Conservation (phyloP, 257 asterid genomes). For the Avicennia marina region DNA sequence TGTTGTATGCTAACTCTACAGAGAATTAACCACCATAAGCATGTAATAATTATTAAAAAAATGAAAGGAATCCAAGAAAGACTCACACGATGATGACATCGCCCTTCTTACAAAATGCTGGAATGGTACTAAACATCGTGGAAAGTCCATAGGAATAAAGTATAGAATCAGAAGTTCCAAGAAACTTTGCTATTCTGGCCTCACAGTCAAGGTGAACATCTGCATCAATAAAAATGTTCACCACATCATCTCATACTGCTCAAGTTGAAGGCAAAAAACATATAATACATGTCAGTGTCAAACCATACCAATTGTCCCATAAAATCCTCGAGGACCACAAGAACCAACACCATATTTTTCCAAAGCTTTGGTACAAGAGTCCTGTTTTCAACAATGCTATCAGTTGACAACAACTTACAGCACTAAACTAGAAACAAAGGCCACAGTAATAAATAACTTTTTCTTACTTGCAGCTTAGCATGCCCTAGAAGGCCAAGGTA, state of each 20-base stretch:
- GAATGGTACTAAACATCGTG: conserved; percentile 94
- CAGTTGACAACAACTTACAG: conserved; percentile 11
- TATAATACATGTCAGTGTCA: conserved; percentile 3
- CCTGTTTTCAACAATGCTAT: conserved; percentile 44
- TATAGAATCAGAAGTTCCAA: conserved; percentile 90
- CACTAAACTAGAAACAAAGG: conserved; percentile 13
- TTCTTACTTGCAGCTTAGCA: conserved; percentile 64
- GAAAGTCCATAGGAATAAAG: conserved; percentile 93
- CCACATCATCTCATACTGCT: conserved; percentile 8
- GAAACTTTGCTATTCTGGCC: conserved; percentile 84
- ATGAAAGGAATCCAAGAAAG: conserved; percentile 7
- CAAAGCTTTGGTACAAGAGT: conserved; percentile 79
- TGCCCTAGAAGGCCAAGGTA: conserved; percentile 89
- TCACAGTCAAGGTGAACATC: conserved; percentile 99
- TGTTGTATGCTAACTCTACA: neutral
- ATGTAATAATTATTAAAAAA: neutral
- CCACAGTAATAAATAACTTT: conserved; percentile 18
- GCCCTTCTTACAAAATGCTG: conserved; percentile 97
- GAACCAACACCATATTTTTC: conserved; percentile 99
- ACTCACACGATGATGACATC: conserved; percentile 89
- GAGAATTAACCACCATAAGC: no score
- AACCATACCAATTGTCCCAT: conserved; percentile 91
- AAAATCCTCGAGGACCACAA: conserved; percentile 98
- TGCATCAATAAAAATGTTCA: conserved; percentile 26
- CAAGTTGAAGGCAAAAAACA: conserved; percentile 6